These are phyloP conservation scores for Teratosphaeria gauchensis DNA, from an alignment of 2,329 filamentous ascomycete genomes.

Conservation along the genomic window DNA sequence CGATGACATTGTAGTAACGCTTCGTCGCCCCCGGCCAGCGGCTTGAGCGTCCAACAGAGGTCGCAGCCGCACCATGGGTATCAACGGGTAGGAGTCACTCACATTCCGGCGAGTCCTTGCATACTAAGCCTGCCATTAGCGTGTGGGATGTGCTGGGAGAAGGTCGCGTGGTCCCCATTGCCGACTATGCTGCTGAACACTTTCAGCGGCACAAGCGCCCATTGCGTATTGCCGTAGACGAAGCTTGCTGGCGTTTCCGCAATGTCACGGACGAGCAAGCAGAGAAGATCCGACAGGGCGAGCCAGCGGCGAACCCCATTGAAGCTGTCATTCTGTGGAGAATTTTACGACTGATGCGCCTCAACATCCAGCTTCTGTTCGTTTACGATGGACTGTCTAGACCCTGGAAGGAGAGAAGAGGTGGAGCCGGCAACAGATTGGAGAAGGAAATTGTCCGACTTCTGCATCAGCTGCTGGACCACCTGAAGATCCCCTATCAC, in stretches of 20 bases:
- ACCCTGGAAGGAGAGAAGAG: constrained; percentile 27
- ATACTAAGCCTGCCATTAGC: constrained; percentile 1
- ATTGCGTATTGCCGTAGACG: constrained; percentile 34
- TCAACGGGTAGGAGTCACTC: background rate
- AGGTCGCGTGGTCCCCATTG: constrained; percentile 26
- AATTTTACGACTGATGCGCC: constrained; percentile 37
- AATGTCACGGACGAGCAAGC: constrained; percentile 29
- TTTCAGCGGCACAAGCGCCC: constrained; percentile 26
- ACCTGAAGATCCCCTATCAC: constrained; percentile 34
- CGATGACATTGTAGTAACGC: background rate
- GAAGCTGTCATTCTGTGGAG: constrained; percentile 34
- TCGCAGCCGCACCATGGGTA: background rate
- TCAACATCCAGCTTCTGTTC: constrained; percentile 44
- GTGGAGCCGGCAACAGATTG: constrained; percentile 20
- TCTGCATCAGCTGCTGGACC: constrained; percentile 29
- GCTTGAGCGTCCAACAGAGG: background rate
- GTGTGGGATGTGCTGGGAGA: constrained; percentile 32
- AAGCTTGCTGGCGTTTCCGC: constrained; percentile 36
- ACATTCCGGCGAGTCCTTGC: background rate
- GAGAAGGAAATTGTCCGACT: constrained; percentile 25
- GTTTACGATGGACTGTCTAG: constrained; percentile 45
- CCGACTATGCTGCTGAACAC: constrained; percentile 30
- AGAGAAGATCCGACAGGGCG: constrained; percentile 26
- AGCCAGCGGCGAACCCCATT: constrained; percentile 30
- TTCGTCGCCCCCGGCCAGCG: background rate